phyloP scores from a whole-genome alignment of 176 grass and related monocot genomes.

The Melocanna baccifera region DNA sequence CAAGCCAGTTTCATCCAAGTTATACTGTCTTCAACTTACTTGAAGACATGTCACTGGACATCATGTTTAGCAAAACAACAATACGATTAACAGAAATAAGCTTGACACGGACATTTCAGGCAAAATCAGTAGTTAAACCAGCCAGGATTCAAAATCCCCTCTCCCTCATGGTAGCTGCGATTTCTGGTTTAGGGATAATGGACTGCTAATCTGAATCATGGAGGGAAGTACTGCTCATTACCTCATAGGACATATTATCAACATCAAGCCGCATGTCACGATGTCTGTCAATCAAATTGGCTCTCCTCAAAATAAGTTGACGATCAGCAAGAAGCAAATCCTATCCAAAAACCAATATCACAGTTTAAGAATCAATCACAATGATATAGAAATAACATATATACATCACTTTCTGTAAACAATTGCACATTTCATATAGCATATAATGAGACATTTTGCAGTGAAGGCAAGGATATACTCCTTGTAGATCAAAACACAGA shows the following conservation, averaged over 20 bases:
- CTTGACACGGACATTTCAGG: not conserved
- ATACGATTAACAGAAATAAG: not conserved
- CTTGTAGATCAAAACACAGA: not conserved
- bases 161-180: not conserved
- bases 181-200: conserved; percentile 9
- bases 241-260: conserved; percentile 98
- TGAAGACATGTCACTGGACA: not conserved
- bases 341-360: conserved; percentile 32
- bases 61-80: not conserved
- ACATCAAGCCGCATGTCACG: conserved; percentile 92
- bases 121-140: not conserved
- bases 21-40: not conserved
- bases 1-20: not conserved
- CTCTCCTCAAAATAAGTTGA: conserved; percentile 47
- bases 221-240: conserved; percentile 13
- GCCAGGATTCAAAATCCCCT: not conserved
- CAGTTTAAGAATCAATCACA: conserved; percentile 11
- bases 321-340: conserved; percentile 60
- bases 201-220: not conserved
- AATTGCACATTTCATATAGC: not conserved
- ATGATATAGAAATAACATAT: not conserved
- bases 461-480: not conserved
- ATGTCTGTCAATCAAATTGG: conserved; percentile 75
- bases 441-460: not conserved
- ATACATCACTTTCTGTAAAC: not conserved